Conservation (phyloP, 2,329 filamentous ascomycete genomes). For the Sclerotinia minor region DNA sequence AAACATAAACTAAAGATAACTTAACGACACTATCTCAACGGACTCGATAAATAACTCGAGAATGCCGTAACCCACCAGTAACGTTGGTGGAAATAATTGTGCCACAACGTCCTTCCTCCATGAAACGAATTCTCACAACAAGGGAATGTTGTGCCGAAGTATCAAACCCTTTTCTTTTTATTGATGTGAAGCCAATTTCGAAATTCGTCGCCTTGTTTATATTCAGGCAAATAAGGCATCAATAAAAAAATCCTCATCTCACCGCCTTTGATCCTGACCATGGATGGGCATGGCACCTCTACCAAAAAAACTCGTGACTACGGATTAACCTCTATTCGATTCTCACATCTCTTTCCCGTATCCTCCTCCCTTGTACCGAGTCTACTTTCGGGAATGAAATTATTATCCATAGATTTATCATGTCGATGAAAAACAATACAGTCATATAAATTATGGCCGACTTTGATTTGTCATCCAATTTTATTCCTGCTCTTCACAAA, state of each 20-base stretch:
- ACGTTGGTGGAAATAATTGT: neutral
- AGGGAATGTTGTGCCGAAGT: neutral
- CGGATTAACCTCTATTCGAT: neutral
- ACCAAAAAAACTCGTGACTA: constrained; percentile 1
- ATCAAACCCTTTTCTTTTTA: neutral
- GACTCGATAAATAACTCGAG: too few species aligned
- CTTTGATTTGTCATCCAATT: constrained; percentile 56
- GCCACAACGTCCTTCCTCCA: neutral
- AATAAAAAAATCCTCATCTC: neutral
- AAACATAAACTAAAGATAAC: too few species aligned
- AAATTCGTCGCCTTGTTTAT: neutral
- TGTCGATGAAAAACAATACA: neutral
- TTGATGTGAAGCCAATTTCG: neutral
- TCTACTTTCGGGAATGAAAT: neutral
- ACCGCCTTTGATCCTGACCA: neutral
- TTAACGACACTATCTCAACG: too few species aligned
- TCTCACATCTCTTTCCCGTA: neutral
- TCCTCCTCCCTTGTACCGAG: constrained; percentile 8
- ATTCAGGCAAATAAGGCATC: neutral
- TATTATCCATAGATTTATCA: constrained; percentile 1
- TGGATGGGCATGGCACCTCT: neutral
- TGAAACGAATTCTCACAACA: too few species aligned
- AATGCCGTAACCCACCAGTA: neutral
- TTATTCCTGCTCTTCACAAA: constrained; percentile 83
- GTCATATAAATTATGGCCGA: constrained; percentile 44